Conservation (phyloP, 177 flowering plant genomes). For the Vitis hybrid region DNA sequence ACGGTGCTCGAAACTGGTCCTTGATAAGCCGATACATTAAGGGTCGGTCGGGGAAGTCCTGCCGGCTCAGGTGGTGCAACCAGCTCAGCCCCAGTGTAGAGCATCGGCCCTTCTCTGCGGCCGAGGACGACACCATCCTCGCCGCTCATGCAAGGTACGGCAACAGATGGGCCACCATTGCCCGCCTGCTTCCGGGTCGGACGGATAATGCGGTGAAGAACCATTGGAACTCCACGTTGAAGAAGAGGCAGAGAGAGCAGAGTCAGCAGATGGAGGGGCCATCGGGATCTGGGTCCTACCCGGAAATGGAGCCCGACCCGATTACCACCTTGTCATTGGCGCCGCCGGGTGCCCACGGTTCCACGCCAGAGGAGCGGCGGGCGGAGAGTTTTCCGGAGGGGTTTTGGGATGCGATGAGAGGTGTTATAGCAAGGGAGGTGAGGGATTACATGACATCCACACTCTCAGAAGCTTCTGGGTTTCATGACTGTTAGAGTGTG, state of each 20-base stretch:
- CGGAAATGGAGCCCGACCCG: constrained; percentile 42
- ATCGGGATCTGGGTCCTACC: background rate
- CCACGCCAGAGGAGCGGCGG: constrained; percentile 20
- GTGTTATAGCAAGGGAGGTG: constrained; percentile 74
- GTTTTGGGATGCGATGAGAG: constrained; percentile 74
- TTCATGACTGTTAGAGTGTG: constrained; percentile 15
- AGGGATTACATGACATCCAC: constrained; percentile 54
- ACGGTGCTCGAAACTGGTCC: constrained; percentile 76
- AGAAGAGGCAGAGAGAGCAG: constrained; percentile 31
- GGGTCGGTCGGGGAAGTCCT: constrained; percentile 77
- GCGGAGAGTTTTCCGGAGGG: constrained; percentile 33
- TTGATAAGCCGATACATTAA: constrained; percentile 60
- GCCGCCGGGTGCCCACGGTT: constrained; percentile 48
- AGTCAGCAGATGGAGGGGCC: background rate
- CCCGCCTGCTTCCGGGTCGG: constrained; percentile 72
- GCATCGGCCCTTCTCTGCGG: constrained; percentile 63
- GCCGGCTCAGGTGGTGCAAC: constrained; percentile 81
- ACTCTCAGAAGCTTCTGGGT: constrained; percentile 22
- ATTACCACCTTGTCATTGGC: constrained; percentile 63
- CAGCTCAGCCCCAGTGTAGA: constrained; percentile 69
- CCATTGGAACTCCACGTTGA: constrained; percentile 88
- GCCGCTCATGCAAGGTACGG: constrained; percentile 70
- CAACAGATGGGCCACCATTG: constrained; percentile 83
- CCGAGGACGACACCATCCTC: constrained; percentile 64
- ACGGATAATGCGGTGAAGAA: constrained; percentile 88